Percentiles rank a stretch among this genome's conserved stretches.
Conservation (phyloP, 768 basidiomycete species). For the Lactifluus echinatus region DNA sequence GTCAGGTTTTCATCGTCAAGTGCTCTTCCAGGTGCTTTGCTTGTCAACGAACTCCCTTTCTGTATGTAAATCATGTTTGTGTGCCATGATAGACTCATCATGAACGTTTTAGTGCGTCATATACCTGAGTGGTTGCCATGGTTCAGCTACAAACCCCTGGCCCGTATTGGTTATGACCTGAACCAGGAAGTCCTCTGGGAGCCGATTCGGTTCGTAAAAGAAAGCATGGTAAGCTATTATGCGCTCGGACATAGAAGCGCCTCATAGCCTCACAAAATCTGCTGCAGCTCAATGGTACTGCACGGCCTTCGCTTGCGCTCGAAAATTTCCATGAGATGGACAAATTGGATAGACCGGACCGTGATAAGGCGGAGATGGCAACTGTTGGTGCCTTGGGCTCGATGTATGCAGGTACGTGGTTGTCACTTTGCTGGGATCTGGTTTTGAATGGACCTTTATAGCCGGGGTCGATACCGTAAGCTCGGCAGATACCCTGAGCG, state of each 20-base stretch:
- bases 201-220: constrained; percentile 6
- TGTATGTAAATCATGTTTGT: not conserved
- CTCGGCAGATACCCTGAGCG: not conserved
- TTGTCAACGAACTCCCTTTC: constrained; percentile 12
- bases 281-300: not conserved
- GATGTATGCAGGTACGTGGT: constrained; percentile 1
- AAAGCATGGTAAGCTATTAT: not conserved
- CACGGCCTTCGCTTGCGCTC: constrained; percentile 3
- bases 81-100: not conserved
- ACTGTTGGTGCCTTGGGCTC: not conserved
- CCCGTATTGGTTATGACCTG: not conserved
- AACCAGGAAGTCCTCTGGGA: not conserved
- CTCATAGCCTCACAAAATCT: not conserved
- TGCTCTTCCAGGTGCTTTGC: constrained; percentile 1
- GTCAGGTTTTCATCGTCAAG: not conserved
- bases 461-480: constrained; percentile 8
- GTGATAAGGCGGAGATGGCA: not conserved
- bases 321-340: not conserved
- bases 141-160: constrained; percentile 8
- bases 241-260: not conserved
- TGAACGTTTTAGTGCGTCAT: not conserved
- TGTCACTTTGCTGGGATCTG: not conserved
- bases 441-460: not conserved
- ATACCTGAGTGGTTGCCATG: constrained; percentile 3
- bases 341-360: not conserved